Conservation (phyloP, 495 filamentous ascomycete species). For the Trichoderma orchidacearum region DNA sequence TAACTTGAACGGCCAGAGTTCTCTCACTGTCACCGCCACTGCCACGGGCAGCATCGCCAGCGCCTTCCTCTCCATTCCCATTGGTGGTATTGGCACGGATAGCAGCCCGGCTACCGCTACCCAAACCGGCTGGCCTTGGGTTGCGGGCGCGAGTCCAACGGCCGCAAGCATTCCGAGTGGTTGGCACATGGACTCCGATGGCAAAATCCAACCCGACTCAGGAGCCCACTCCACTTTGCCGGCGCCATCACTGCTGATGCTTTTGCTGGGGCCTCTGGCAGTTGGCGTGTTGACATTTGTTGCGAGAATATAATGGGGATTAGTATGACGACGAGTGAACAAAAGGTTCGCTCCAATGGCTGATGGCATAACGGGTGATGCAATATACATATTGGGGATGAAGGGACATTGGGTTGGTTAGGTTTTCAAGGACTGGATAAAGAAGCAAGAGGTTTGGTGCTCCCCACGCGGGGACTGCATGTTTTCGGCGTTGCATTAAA, state of each 20-base stretch:
- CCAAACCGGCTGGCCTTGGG: conserved; percentile 51
- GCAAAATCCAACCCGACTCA: conserved; percentile 51
- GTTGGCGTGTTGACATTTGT: background rate
- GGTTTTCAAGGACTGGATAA: background rate
- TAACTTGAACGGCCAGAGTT: conserved; percentile 29
- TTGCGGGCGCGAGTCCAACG: conserved; percentile 25
- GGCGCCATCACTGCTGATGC: conserved; percentile 11
- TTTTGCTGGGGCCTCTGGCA: background rate
- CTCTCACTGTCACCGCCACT: conserved; percentile 31
- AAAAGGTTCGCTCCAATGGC: background rate
- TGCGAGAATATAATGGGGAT: background rate
- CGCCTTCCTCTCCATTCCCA: conserved; percentile 21
- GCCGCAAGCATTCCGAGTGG: conserved; percentile 46
- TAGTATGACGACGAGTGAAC: background rate
- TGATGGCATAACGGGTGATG: background rate
- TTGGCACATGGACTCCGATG: conserved; percentile 59
- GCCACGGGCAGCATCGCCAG: conserved; percentile 19
- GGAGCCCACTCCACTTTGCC: conserved; percentile 23
- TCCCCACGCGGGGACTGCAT: background rate
- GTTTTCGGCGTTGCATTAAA: background rate
- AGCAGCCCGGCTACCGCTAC: conserved; percentile 26
- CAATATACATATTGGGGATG: background rate
- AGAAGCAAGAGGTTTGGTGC: background rate
- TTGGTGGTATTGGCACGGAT: conserved; percentile 49
- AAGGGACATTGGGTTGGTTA: background rate